Conservation (phyloP, 345 rosid genomes). For the Salix purpurea region DNA sequence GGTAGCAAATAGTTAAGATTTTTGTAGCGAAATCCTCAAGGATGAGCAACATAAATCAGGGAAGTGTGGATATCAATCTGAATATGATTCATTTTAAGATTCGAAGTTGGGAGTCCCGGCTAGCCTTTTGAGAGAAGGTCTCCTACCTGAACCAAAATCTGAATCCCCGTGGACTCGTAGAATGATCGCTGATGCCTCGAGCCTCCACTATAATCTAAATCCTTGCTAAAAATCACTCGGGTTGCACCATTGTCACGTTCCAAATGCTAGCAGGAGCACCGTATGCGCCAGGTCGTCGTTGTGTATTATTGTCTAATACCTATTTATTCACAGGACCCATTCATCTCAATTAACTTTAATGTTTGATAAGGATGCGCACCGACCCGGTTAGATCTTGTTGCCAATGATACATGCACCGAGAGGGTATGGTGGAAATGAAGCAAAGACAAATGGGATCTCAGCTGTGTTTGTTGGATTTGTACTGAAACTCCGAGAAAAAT, state of each 20-base stretch:
- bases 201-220: not conserved
- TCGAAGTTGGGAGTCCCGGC: not conserved
- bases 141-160: not conserved
- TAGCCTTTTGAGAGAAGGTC: not conserved
- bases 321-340: not conserved
- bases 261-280: not conserved
- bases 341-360: not conserved
- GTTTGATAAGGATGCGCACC: not conserved
- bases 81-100: not conserved
- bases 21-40: not conserved
- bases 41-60: not conserved
- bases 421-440: not conserved
- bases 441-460: not conserved
- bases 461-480: not conserved
- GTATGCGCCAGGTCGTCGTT: not conserved
- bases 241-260: not conserved
- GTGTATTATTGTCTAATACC: not conserved
- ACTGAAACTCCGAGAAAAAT: not conserved
- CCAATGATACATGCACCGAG: not conserved
- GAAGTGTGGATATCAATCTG: not conserved
- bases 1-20: not conserved
- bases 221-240: not conserved
- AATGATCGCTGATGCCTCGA: too few species aligned
- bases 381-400: not conserved
- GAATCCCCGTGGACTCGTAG: not conserved